Evolutionary conservation across 2,329 filamentous ascomycete species (phyloP).

Genomic region (Monilinia fructigena): DNA sequence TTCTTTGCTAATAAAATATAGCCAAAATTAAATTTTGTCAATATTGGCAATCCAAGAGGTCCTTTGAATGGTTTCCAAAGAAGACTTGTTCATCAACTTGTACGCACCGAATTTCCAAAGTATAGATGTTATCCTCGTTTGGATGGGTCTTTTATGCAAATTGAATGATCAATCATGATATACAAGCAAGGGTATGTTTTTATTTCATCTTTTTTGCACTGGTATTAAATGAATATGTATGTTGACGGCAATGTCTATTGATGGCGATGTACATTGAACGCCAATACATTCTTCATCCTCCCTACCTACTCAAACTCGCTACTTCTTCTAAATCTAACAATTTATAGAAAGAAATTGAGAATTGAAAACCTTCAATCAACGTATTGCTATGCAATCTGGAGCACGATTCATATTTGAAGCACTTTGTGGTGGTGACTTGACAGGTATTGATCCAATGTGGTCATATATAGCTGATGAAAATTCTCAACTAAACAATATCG

Average conservation of each 20-base stretch:
- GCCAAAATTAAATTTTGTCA: conserved; percentile 44
- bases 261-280: background rate
- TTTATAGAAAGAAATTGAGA: conserved; percentile 14
- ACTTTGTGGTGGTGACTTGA: conserved; percentile 36
- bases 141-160: conserved; percentile 38
- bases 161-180: conserved; percentile 33
- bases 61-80: conserved; percentile 60
- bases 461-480: conserved; percentile 36
- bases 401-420: conserved; percentile 40
- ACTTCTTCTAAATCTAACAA: background rate
- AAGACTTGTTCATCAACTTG: conserved; percentile 62
- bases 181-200: conserved; percentile 34
- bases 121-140: conserved; percentile 32
- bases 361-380: conserved; percentile 14
- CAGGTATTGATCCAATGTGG: conserved; percentile 38
- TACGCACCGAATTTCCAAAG: conserved; percentile 58
- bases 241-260: background rate
- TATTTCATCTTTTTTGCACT: background rate
- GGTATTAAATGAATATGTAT: background rate
- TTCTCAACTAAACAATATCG: background rate
- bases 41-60: conserved; percentile 44
- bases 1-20: conserved; percentile 18
- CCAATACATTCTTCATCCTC: background rate
- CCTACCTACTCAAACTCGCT: background rate
- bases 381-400: conserved; percentile 26